phyloP scores from a whole-genome alignment of 345 rosid species.

The Corymbia maculata region DNA sequence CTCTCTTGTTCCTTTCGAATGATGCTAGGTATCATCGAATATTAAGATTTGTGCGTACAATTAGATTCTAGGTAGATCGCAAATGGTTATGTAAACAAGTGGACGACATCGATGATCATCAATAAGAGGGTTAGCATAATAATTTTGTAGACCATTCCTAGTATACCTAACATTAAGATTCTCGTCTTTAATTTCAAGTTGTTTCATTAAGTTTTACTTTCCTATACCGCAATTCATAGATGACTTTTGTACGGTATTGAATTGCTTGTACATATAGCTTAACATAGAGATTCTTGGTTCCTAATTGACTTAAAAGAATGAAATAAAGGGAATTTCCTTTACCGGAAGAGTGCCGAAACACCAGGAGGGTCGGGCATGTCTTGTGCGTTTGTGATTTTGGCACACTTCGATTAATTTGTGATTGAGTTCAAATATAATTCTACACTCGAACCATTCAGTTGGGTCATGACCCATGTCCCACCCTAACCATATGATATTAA shows the following conservation, averaged over 20 bases:
- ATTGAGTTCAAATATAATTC: background rate
- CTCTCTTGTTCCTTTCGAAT: background rate
- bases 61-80: background rate
- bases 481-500: background rate
- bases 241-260: background rate
- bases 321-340: background rate
- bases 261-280: background rate
- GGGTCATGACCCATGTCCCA: accelerated
- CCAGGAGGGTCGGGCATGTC: background rate
- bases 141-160: background rate
- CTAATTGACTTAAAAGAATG: background rate
- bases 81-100: background rate
- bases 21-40: background rate
- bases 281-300: background rate
- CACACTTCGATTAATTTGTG: background rate
- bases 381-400: background rate
- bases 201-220: background rate
- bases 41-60: background rate
- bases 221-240: background rate
- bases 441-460: accelerated
- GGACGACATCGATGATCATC: background rate
- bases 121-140: background rate
- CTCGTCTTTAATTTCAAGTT: background rate
- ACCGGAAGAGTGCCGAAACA: background rate
- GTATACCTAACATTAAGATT: background rate